Conservation (phyloP, 2,329 filamentous ascomycete genomes). For the Trichoderma simmonsii region DNA sequence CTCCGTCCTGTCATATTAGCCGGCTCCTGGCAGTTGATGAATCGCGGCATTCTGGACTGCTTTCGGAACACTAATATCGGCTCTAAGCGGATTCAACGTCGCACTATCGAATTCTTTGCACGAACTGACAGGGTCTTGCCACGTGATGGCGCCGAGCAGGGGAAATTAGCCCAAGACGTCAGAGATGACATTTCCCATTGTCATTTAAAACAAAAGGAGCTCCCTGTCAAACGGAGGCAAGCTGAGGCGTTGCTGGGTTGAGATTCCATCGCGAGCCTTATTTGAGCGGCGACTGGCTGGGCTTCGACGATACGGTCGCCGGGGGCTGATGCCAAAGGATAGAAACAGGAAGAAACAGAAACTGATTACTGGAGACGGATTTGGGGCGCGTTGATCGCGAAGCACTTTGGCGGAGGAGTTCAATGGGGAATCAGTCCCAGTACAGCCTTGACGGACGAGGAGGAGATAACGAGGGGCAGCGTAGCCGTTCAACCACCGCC, state of each 20-base stretch:
- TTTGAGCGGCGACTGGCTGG: not conserved
- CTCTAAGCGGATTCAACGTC: constrained; percentile 9
- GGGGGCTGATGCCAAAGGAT: not conserved
- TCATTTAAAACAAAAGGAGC: constrained; percentile 9
- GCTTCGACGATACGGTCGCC: not conserved
- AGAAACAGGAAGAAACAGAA: not conserved
- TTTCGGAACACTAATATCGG: constrained; percentile 5
- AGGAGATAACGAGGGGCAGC: not conserved
- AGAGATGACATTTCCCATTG: not conserved
- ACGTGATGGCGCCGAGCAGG: constrained; percentile 7
- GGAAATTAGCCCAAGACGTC: not conserved
- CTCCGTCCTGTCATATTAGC: not conserved
- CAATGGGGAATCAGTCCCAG: constrained; percentile 1
- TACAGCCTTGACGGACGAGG: not conserved
- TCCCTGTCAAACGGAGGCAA: not conserved
- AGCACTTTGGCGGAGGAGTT: not conserved
- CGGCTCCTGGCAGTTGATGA: not conserved
- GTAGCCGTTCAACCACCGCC: not conserved
- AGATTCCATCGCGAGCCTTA: not conserved
- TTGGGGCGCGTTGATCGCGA: not conserved
- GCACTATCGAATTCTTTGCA: constrained; percentile 12
- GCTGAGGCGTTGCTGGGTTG: not conserved
- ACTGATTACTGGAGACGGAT: not conserved
- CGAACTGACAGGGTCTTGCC: constrained; percentile 3
- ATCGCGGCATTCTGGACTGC: not conserved